Evolutionary conservation across 73 alveolate species (phyloP).

Genomic region (Tetrahymena elliotti): DNA sequence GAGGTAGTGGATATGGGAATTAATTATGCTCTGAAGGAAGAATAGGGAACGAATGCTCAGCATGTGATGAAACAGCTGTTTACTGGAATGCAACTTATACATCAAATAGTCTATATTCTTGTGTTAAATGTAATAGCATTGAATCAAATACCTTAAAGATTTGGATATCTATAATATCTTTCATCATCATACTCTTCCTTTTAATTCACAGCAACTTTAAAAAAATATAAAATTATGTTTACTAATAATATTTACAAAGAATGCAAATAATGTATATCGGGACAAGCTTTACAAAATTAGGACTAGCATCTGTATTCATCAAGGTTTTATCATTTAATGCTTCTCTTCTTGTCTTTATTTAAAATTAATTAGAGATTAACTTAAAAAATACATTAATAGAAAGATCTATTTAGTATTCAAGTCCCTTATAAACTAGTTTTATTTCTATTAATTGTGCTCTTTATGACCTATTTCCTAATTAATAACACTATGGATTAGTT

Average conservation of each 20-base stretch:
- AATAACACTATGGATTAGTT: background rate
- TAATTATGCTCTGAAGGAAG: background rate
- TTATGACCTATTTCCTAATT: background rate
- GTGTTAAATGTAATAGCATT: background rate
- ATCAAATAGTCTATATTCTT: background rate
- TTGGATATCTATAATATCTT: background rate
- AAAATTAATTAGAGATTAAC: background rate
- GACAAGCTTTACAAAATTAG: background rate
- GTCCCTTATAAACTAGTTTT: background rate
- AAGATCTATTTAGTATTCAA: background rate
- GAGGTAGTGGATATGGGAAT: background rate
- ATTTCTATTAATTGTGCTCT: background rate
- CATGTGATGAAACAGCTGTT: background rate
- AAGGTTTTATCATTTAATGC: background rate
- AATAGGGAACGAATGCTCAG: background rate
- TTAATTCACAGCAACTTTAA: background rate
- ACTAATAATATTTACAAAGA: background rate
- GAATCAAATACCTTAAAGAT: background rate
- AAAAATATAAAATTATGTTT: background rate
- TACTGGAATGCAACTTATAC: background rate
- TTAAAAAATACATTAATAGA: background rate
- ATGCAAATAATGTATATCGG: background rate
- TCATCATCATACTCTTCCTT: background rate
- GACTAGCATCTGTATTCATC: background rate
- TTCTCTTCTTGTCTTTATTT: background rate